Percentiles rank a stretch among this genome's conserved stretches.
Evolutionary conservation across 106 monocot species (phyloP).

Genomic region (Dioscorea alata): DNA sequence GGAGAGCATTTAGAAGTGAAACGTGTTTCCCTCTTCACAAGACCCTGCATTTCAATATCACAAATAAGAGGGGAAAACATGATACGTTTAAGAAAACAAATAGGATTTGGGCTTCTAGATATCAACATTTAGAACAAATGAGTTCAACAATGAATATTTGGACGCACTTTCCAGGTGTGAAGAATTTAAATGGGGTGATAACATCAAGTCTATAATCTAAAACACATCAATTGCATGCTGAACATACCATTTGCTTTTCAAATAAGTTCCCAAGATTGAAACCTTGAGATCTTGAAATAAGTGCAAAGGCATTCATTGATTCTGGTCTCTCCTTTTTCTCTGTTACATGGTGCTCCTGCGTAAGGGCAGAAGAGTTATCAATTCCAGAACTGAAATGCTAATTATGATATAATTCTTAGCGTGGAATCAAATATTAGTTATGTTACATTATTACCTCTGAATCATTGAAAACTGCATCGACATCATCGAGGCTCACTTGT

Average conservation of each 20-base stretch:
- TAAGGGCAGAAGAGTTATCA: conserved; percentile 2
- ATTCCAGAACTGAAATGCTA: no score
- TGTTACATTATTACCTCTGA: conserved; percentile 39
- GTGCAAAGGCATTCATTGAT: conserved; percentile 92
- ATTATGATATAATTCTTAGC: no score
- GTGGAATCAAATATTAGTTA: no score
- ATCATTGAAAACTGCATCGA: conserved; percentile 82
- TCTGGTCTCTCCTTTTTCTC: conserved; percentile 83
- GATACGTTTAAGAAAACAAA: no score
- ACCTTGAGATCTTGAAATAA: conserved; percentile 76
- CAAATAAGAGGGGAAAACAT: no score
- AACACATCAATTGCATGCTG: not conserved
- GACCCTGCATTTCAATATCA: conserved; percentile 24
- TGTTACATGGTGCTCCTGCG: conserved; percentile 67
- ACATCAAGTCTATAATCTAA: no score
- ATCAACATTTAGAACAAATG: no score
- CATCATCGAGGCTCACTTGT: conserved; percentile 71
- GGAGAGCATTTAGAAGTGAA: conserved; percentile 72
- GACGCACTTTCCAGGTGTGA: no score
- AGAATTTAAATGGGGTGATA: no score
- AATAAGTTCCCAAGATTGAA: conserved; percentile 91
- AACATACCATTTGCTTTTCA: conserved; percentile 64
- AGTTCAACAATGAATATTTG: no score
- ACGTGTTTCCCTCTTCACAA: conserved; percentile 65
- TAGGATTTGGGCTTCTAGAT: no score